Percentiles rank a stretch among this genome's conserved stretches.
These are phyloP conservation scores for Euphorbia tirucalli DNA, from an alignment of 345 rosid genomes.

Conservation along the genomic window DNA sequence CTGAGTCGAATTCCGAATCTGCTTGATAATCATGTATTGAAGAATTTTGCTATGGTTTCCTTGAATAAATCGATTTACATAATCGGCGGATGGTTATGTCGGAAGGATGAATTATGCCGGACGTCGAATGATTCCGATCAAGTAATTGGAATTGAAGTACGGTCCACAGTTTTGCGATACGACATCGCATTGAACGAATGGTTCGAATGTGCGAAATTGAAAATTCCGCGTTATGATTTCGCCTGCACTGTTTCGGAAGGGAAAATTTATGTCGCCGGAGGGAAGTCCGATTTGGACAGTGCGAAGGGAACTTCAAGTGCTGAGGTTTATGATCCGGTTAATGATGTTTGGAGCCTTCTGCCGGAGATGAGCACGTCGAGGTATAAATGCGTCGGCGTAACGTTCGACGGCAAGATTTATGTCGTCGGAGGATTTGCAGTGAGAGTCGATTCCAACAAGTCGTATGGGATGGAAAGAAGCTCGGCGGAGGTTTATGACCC, in stretches of 20 bases:
- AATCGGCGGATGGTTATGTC: slow-evolving; percentile 43
- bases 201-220: slow-evolving; percentile 32
- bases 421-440: slow-evolving; percentile 49
- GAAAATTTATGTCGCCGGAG: slow-evolving; percentile 52
- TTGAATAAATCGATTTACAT: slow-evolving; percentile 36
- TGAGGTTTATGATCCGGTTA: slow-evolving; percentile 37
- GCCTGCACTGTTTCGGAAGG: slow-evolving; percentile 36
- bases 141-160: slow-evolving; percentile 17
- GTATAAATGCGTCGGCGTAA: slow-evolving; percentile 51
- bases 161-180: slow-evolving; percentile 28
- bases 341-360: slow-evolving; percentile 33
- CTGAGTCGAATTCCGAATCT: slow-evolving; percentile 34
- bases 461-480: slow-evolving; percentile 44
- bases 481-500: slow-evolving; percentile 51
- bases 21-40: slow-evolving; percentile 36
- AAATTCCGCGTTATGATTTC: slow-evolving; percentile 40
- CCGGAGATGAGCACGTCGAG: slow-evolving; percentile 42
- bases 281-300: slow-evolving; percentile 34
- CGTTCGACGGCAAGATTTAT: slow-evolving; percentile 46
- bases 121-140: slow-evolving; percentile 13
- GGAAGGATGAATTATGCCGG: slow-evolving; percentile 12
- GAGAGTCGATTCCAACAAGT: slow-evolving; percentile 27
- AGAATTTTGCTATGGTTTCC: slow-evolving; percentile 46
- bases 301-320: slow-evolving; percentile 33
- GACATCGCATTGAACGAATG: slow-evolving; percentile 25